Evolutionary conservation across 352 stramenopile genomes (phyloP).

Genomic region (Phytophthora cryptogea): DNA sequence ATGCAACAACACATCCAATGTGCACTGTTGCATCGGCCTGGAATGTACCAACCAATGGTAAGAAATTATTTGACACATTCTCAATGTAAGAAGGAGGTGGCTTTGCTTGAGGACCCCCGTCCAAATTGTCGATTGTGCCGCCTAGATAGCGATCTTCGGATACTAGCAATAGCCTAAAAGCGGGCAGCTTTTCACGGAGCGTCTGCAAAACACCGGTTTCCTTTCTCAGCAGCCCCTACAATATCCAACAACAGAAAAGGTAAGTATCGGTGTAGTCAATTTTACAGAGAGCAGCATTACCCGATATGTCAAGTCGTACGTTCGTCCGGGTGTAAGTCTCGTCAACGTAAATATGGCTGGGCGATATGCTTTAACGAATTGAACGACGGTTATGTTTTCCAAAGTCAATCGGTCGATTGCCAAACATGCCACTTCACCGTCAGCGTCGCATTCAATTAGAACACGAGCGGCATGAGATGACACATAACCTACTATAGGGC

Average conservation of each 20-base stretch:
- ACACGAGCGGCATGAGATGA: conserved; percentile 34
- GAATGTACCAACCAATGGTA: conserved; percentile 27
- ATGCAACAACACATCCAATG: conserved; percentile 31
- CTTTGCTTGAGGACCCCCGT: background rate
- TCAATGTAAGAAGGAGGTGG: conserved; percentile 26
- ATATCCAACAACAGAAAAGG: conserved; percentile 1
- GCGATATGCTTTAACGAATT: conserved; percentile 12
- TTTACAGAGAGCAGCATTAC: conserved; percentile 13
- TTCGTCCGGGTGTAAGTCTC: conserved; percentile 32
- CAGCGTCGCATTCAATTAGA: conserved; percentile 48
- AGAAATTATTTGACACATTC: conserved; percentile 36
- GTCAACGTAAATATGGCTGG: conserved; percentile 41
- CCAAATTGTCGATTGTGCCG: conserved; percentile 2
- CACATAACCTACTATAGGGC: conserved; percentile 51
- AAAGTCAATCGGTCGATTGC: conserved; percentile 43
- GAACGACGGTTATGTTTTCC: conserved; percentile 8
- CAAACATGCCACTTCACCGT: conserved; percentile 40
- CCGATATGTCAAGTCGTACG: conserved; percentile 48
- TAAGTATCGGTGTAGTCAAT: background rate
- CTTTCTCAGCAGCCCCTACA: conserved; percentile 33
- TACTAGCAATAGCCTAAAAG: conserved; percentile 35
- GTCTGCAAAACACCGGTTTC: conserved; percentile 34
- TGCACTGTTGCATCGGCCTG: conserved; percentile 42
- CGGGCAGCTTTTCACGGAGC: conserved; percentile 26
- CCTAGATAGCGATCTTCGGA: conserved; percentile 32